phyloP scores from a whole-genome alignment of 441 rosid genomes.

The Geranium incanum region DNA sequence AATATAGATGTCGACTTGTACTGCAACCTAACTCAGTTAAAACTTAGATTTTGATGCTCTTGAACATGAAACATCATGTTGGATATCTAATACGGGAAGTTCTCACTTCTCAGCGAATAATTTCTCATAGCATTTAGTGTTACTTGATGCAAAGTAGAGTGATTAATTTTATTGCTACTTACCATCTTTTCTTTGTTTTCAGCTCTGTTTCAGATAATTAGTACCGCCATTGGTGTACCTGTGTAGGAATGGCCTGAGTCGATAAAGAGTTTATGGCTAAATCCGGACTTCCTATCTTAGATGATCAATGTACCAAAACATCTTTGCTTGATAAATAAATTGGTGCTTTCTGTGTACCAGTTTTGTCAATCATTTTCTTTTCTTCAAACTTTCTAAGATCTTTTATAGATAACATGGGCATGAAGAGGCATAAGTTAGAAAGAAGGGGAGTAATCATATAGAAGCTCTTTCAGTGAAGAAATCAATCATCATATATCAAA shows the following conservation, averaged over 20 bases:
- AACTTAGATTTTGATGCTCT: too few relatives aligned
- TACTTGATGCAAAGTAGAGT: too few relatives aligned
- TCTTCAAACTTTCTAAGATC: background rate
- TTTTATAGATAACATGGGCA: background rate
- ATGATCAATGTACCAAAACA: background rate
- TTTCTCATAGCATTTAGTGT: background rate
- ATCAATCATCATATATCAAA: too few relatives aligned
- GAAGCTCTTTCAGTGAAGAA: too few relatives aligned
- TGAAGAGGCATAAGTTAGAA: too few relatives aligned
- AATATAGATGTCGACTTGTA: too few relatives aligned
- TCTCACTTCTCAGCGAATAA: background rate
- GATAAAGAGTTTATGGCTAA: background rate
- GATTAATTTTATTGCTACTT: background rate
- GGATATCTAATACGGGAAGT: background rate
- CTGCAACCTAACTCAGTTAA: too few relatives aligned
- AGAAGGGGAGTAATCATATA: too few relatives aligned
- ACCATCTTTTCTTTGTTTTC: conserved; percentile 13
- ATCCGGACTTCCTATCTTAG: background rate
- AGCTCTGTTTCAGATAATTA: conserved; percentile 44
- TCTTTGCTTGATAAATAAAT: background rate
- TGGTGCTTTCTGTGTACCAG: background rate
- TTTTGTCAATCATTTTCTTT: too few relatives aligned
- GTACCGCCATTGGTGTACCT: conserved; percentile 23
- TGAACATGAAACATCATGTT: too few relatives aligned
- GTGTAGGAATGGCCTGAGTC: conserved; percentile 28